Evolutionary conservation across 1,139 yeast genomes (phyloP), one percentile per base, ranked within the genome.

Genomic region (Suhomyces yuchorum): DNA sequence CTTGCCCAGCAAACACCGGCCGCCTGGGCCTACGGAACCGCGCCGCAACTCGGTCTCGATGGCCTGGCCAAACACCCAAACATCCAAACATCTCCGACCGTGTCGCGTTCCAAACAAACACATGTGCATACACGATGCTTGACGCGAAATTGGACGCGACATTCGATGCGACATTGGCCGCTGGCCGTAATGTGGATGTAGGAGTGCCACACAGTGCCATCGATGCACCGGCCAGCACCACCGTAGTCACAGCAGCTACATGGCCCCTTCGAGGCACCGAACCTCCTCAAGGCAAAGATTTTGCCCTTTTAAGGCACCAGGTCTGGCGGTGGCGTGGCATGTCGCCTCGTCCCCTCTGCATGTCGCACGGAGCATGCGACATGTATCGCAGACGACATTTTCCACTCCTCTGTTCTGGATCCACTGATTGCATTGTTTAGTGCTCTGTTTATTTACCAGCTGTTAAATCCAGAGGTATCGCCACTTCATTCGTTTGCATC

Each of bases 41-140:
- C 37, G 23, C 8, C 6, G 15, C 7, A 34, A 20, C 26, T 8
- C 26, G 15, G 14, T 8, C 37, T 22, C 17, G 26, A 22, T 22
- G 28, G 14, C 8, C 23, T 18, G 23, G 19, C 19, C 18, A 23
- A 9, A 6, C 12, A 14, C n/a, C n/a, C n/a, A n/a, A n/a, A n/a
- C n/a, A n/a, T n/a, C n/a, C n/a, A n/a, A n/a, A 20, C 7, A 20
- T 20, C 7, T 20, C 20, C 17, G 19, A 15, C 28, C 39, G 39
- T 37, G 39, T 37, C 39, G 39, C 39, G 39, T 37, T 37, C 39
- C 39, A 37, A 37, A 37, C 39, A 37, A 37, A 37, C 39, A 37
- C 30, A 35, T 12, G 26, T 35, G 38, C 26, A 35, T 35, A 23
- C 30, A 22, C 14, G 37, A 35, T 22, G 34, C n/a, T n/a, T 14